Evolutionary conservation across 441 rosid genomes (phyloP).

Genomic region (Corymbia citriodora): DNA sequence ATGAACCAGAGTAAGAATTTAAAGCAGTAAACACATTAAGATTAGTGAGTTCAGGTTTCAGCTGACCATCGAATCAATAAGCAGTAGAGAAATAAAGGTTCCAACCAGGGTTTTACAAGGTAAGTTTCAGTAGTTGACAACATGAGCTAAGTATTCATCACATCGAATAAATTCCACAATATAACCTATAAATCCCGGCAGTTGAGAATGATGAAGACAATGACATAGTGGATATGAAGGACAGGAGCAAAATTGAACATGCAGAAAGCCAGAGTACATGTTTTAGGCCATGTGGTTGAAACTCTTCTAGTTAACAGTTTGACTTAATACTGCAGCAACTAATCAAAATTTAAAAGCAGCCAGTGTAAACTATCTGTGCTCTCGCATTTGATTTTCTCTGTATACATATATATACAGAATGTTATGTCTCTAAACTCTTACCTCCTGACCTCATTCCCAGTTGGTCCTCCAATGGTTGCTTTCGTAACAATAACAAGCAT

Average conservation of each 20-base stretch:
- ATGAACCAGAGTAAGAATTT: neutral
- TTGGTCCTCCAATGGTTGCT: conserved; percentile 39
- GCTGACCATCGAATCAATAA: neutral
- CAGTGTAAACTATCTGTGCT: neutral
- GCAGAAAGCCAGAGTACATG: neutral
- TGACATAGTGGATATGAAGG: neutral
- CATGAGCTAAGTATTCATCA: neutral
- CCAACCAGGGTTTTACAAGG: neutral
- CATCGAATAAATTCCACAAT: neutral
- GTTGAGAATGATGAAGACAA: neutral
- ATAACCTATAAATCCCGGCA: neutral
- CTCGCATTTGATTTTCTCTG: neutral
- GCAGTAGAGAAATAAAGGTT: neutral
- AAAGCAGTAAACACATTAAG: neutral
- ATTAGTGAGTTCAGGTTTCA: neutral
- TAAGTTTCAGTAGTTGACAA: neutral
- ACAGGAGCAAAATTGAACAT: neutral
- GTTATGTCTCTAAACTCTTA: conserved; percentile 16
- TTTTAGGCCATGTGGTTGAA: neutral
- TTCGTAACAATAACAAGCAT: conserved; percentile 66
- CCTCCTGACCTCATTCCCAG: conserved; percentile 32
- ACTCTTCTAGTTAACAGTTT: neutral
- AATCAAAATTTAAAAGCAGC: neutral
- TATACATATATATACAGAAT: neutral
- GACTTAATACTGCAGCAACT: neutral